Conservation (phyloP, 2,329 filamentous ascomycete genomes). For the Emmonsiellopsis sp. region DNA sequence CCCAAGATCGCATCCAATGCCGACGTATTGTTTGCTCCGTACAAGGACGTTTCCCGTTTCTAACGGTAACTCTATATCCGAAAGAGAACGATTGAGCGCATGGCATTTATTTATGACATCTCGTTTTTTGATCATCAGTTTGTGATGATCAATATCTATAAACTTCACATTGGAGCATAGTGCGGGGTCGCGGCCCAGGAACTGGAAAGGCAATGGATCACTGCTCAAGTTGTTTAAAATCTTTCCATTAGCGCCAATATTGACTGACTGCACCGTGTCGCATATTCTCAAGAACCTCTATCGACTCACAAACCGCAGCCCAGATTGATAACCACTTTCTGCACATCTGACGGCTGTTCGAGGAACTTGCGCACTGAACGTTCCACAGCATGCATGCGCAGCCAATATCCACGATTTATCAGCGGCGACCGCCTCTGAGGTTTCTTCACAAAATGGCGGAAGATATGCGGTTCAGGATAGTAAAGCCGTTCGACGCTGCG, state of each 20-base stretch:
- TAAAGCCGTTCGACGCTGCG: slow-evolving; percentile 86
- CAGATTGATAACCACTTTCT: slow-evolving; percentile 70
- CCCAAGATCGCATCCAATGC: slow-evolving; percentile 72
- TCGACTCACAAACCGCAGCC: slow-evolving; percentile 80
- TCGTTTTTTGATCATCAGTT: slow-evolving; percentile 36
- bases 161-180: slow-evolving; percentile 55
- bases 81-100: slow-evolving; percentile 47
- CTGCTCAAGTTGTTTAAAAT: slow-evolving; percentile 36
- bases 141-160: slow-evolving; percentile 77
- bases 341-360: slow-evolving; percentile 42
- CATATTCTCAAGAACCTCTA: neutral
- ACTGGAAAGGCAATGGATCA: slow-evolving; percentile 80
- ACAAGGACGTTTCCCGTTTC: slow-evolving; percentile 41
- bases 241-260: slow-evolving; percentile 9
- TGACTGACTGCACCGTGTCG: neutral
- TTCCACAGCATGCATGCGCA: slow-evolving; percentile 76
- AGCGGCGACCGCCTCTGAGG: slow-evolving; percentile 74
- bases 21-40: slow-evolving; percentile 61
- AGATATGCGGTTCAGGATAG: slow-evolving; percentile 72
- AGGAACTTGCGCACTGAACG: slow-evolving; percentile 65
- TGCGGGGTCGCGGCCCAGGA: slow-evolving; percentile 56
- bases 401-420: slow-evolving; percentile 83
- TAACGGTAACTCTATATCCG: slow-evolving; percentile 30
- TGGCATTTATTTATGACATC: slow-evolving; percentile 17
- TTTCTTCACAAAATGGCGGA: slow-evolving; percentile 78